phyloP scores from a whole-genome alignment of 176 grass and related monocot genomes.

The Melocanna baccifera region DNA sequence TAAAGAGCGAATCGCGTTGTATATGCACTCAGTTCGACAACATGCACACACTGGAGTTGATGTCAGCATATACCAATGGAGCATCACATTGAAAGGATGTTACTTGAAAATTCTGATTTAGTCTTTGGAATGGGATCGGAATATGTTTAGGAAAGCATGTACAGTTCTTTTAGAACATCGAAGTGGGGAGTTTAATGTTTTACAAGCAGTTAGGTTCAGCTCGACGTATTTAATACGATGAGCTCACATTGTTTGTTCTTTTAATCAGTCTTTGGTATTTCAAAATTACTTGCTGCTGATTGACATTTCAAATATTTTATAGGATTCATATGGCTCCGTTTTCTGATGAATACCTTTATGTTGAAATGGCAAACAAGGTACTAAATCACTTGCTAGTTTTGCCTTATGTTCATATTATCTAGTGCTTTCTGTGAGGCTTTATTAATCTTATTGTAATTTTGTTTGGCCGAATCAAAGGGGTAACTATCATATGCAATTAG shows the following conservation, averaged over 20 bases:
- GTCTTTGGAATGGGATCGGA: background rate
- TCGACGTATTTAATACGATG: background rate
- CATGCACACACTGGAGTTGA: conserved; percentile 1
- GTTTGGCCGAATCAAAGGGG: background rate
- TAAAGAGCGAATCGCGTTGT: background rate
- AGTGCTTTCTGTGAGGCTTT: conserved; percentile 4
- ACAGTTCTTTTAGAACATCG: background rate
- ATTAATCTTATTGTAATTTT: background rate
- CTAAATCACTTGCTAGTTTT: background rate
- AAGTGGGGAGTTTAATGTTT: conserved; percentile 1
- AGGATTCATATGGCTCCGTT: conserved; percentile 99
- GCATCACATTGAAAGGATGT: background rate
- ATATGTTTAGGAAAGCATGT: conserved; percentile 1
- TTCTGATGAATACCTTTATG: conserved; percentile 98
- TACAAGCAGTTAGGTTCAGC: background rate
- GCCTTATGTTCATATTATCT: background rate
- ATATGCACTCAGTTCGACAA: conserved; percentile 5
- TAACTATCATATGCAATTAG: background rate
- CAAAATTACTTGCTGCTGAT: conserved; percentile 16
- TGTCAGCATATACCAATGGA: background rate
- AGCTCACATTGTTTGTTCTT: background rate
- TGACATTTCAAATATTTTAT: conserved; percentile 34
- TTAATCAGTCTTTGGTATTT: background rate
- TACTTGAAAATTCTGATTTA: conserved; percentile 2
- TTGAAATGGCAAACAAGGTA: conserved; percentile 99